Base-by-base conservation (phyloP, 2,329 filamentous ascomycete genomes). In the Xylaria sp. region DNA sequence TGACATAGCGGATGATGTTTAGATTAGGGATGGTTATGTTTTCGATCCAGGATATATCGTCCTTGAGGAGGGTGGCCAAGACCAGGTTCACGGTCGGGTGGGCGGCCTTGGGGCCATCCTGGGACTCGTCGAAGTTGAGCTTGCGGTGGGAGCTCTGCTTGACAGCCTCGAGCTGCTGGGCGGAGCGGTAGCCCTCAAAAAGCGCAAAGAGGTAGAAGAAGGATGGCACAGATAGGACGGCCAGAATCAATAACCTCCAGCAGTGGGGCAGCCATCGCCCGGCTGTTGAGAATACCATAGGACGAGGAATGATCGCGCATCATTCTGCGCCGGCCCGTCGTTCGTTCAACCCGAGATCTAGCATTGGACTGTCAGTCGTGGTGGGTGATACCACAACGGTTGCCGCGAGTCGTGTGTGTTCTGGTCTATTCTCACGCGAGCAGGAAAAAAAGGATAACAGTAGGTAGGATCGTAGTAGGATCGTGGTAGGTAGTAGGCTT, bases 1-100 rank as follows among this genome's bases (percentile, higher is more conserved):
- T 78, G n/a, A 79, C 72, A 62, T 84, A 84, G 39, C 66, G 67
- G 44, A 72, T 66, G 55, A 74, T 57, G 39, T 65, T 57, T 22
- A 74, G 62, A 52, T 72, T 71, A 17, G 71, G 68, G 29, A 71
- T 62, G 22, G 60, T 29, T 16, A 72, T 52, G 20, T 62, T 58
- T 24, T 56, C 39, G 11, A 66, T 64, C 70, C 70, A 72, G 3
- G 66, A 68, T 11, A 64, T 68, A 50, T 71, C 65, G 49, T 70
- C 68, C 16, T 48, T 39, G 17, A 45, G 51, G 4, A 63, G 56
- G 18, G 62, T 66, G 17, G 69, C 67, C 29, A 71, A 55, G 18
- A 71, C 66, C 7, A 70, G 57, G 47, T 71, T 66, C 45, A 69
- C 57, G n/a, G 60, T 65, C 37, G 65, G 54, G 47, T 63, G 62